A percentile compares a stretch with the other conserved stretches of the same genome.
phyloP scores from a whole-genome alignment of 805 yeast species.

The Tetrapisispora pingtungensis region DNA sequence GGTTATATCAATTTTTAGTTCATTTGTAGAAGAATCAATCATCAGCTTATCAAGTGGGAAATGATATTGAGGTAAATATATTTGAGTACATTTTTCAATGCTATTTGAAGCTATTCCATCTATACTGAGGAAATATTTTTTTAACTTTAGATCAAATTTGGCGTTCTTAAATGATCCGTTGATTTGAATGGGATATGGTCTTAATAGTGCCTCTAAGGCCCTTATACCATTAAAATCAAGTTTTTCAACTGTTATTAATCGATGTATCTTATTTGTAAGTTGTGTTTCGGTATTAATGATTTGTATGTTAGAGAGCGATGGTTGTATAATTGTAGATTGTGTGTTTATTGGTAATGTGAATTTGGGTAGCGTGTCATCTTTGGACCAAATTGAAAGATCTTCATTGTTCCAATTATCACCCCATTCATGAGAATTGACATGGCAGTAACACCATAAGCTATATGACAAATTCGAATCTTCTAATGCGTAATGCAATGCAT shows the following conservation, averaged over 20 bases:
- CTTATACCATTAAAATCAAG: constrained; percentile 45
- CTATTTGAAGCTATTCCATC: constrained; percentile 20
- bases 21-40: constrained; percentile 44
- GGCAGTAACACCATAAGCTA: constrained; percentile 80
- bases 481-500: constrained; percentile 68
- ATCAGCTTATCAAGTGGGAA: constrained; percentile 42
- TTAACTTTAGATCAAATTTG: constrained; percentile 47
- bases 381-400: constrained; percentile 81
- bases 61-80: constrained; percentile 67
- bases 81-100: constrained; percentile 16
- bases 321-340: not conserved
- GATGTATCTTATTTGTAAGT: too few species aligned
- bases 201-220: constrained; percentile 60
- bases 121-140: constrained; percentile 41
- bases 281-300: too few species aligned
- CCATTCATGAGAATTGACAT: constrained; percentile 64
- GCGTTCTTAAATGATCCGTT: constrained; percentile 47
- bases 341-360: too few species aligned
- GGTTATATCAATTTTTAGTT: constrained; percentile 40
- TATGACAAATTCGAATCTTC: constrained; percentile 65
- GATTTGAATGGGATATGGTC: constrained; percentile 66
- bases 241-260: not conserved
- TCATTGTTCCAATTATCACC: constrained; percentile 95
- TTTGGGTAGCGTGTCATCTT: constrained; percentile 35
- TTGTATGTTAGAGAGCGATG: not conserved